Percentiles rank a stretch among this genome's conserved stretches.
phyloP scores from a whole-genome alignment of 176 grass and related monocot genomes.

The Oryza coarctata region DNA sequence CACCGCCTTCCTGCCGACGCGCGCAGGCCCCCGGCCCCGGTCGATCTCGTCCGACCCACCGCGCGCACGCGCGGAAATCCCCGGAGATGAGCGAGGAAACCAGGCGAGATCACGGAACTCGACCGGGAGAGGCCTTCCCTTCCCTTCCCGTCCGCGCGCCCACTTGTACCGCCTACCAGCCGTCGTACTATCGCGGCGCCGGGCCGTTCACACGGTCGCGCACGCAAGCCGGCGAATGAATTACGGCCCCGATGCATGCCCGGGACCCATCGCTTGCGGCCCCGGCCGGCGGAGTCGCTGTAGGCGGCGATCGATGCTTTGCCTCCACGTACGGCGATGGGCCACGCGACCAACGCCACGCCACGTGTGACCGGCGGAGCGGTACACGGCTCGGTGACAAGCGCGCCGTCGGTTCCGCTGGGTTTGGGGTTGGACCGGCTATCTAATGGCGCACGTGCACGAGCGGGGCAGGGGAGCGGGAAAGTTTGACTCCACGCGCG shows the following conservation, averaged over 20 bases:
- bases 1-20: not conserved
- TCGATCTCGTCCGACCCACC: not conserved
- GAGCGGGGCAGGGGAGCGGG: not conserved
- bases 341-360: not conserved
- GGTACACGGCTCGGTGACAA: not conserved
- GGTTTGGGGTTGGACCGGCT: not conserved
- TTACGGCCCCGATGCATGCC: not conserved
- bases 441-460: conserved; percentile 29
- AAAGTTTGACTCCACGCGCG: conserved; percentile 31
- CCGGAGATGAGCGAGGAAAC: not conserved
- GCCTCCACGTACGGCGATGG: not conserved
- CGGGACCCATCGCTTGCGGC: not conserved
- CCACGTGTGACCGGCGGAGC: not conserved
- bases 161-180: not conserved
- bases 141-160: too few relatives aligned
- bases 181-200: conserved; percentile 27
- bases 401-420: not conserved
- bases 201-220: conserved; percentile 36
- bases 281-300: not conserved
- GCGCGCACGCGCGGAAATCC: not conserved
- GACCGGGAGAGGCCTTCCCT: too few relatives aligned
- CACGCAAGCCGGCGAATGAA: not conserved
- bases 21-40: too few relatives aligned
- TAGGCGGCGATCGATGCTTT: not conserved
- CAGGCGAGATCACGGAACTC: not conserved